Percentiles rank a stretch among this genome's conserved stretches.
phyloP scores from a whole-genome alignment of 345 rosid species.

The Carallia brachiata region DNA sequence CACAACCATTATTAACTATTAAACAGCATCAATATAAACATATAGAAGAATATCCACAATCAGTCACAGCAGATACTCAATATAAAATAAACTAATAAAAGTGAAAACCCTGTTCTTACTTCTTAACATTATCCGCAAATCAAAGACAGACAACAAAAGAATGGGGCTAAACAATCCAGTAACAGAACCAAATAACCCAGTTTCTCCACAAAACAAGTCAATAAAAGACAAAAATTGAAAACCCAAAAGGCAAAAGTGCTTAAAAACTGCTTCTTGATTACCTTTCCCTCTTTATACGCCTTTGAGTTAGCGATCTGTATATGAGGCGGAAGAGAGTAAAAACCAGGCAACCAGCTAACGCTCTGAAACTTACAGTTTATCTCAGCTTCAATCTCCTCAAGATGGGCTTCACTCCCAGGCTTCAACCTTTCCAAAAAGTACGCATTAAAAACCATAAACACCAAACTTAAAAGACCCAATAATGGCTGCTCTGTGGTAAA shows the following conservation, averaged over 20 bases:
- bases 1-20: no score
- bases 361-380: conserved; percentile 60
- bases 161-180: background rate
- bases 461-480: background rate
- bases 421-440: conserved; percentile 52
- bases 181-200: background rate
- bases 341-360: conserved; percentile 71
- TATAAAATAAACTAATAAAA: background rate
- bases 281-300: conserved; percentile 75
- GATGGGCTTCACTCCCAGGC: conserved; percentile 54
- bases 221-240: background rate
- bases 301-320: conserved; percentile 69
- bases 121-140: background rate
- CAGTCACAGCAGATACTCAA: background rate
- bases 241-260: background rate
- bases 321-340: conserved; percentile 71
- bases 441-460: background rate
- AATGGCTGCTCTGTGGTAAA: background rate
- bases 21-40: no score
- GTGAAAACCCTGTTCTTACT: no score
- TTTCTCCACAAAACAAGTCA: no score
- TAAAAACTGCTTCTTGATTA: conserved; percentile 7
- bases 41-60: no score
- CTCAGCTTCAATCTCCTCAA: conserved; percentile 60
- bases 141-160: background rate